phyloP scores from a whole-genome alignment of 305 asterid genomes.

The Fraxinus latifolia region DNA sequence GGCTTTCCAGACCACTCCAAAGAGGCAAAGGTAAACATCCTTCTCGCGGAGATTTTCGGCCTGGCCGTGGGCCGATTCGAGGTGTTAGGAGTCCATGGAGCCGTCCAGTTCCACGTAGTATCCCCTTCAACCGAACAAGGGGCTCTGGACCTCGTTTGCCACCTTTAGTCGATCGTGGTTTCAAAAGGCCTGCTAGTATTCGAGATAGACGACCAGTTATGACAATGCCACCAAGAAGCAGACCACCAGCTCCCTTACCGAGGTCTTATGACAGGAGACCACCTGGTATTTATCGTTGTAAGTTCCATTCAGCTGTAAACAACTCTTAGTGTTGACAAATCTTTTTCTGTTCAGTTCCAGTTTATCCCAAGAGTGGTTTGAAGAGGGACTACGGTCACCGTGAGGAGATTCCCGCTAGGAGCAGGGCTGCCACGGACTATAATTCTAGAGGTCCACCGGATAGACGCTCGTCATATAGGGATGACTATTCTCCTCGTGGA shows the following conservation, averaged over 20 bases:
- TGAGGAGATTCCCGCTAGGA: slow-evolving; percentile 72
- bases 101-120: slow-evolving; percentile 51
- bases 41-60: slow-evolving; percentile 63
- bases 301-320: background rate
- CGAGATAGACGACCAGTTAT: slow-evolving; percentile 70
- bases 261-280: slow-evolving; percentile 93
- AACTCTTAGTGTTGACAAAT: slow-evolving; percentile 10
- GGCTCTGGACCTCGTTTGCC: slow-evolving; percentile 54
- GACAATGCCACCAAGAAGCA: slow-evolving; percentile 64
- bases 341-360: slow-evolving; percentile 45
- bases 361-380: slow-evolving; percentile 65
- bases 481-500: slow-evolving; percentile 69
- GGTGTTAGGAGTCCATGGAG: slow-evolving; percentile 69
- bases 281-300: slow-evolving; percentile 52
- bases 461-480: slow-evolving; percentile 65
- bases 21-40: slow-evolving; percentile 87
- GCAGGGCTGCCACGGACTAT: slow-evolving; percentile 68
- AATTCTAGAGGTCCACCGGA: slow-evolving; percentile 58
- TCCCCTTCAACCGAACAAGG: slow-evolving; percentile 59
- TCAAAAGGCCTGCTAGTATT: slow-evolving; percentile 50
- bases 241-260: slow-evolving; percentile 64
- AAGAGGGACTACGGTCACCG: slow-evolving; percentile 75
- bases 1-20: slow-evolving; percentile 94
- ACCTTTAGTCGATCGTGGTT: slow-evolving; percentile 61
- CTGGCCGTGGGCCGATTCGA: slow-evolving; percentile 53